Evolutionary conservation across 805 yeast genomes (phyloP).

Genomic region (Tetrapisispora arboricola): DNA sequence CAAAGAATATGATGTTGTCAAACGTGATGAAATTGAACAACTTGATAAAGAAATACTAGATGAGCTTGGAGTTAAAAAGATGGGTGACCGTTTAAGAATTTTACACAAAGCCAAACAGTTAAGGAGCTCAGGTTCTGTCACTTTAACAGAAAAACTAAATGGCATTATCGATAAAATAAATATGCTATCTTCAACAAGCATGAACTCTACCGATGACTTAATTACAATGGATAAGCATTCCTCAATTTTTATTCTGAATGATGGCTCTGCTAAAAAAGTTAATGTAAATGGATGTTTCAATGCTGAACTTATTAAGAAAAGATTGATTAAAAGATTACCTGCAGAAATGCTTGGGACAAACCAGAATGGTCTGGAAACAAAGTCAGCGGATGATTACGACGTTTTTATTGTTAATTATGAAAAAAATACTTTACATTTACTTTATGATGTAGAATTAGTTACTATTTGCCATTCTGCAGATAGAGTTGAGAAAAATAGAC

Average conservation of each 20-base stretch:
- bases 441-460: conserved; percentile 72
- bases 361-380: conserved; percentile 20
- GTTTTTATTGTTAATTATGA: conserved; percentile 45
- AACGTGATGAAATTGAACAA: conserved; percentile 20
- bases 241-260: conserved; percentile 63
- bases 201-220: conserved; percentile 18
- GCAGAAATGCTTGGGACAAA: conserved; percentile 16
- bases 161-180: conserved; percentile 19
- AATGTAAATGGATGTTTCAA: conserved; percentile 72
- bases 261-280: conserved; percentile 59
- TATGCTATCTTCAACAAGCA: conserved; percentile 8
- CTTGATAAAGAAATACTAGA: conserved; percentile 53
- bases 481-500: conserved; percentile 58
- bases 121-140: conserved; percentile 21
- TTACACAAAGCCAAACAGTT: conserved; percentile 42
- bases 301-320: conserved; percentile 66
- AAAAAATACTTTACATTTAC: conserved; percentile 33
- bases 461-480: conserved; percentile 73
- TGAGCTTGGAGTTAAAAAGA: conserved; percentile 61
- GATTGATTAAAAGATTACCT: conserved; percentile 47
- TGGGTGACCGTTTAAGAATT: conserved; percentile 75
- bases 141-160: conserved; percentile 9
- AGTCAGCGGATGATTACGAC: conserved; percentile 36
- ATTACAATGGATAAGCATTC: conserved; percentile 30
- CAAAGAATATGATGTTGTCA: conserved; percentile 13